Percentiles rank a stretch among this genome's conserved stretches.
Evolutionary conservation across 176 grass and related monocot species (phyloP).

Genomic region (Bolboschoenus planiculmis): DNA sequence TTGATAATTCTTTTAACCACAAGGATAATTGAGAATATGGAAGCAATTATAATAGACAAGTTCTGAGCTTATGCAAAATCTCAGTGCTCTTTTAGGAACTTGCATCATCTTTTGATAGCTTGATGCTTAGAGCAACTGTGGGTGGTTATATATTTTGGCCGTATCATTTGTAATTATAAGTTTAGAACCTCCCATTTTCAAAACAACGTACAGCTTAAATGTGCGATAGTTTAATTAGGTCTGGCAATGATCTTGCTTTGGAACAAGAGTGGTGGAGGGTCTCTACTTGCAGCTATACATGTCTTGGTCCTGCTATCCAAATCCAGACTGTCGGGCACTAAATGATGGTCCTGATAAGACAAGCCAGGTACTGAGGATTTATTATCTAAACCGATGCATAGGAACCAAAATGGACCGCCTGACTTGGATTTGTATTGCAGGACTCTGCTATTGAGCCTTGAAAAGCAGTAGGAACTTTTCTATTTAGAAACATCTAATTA

Average conservation of each 20-base stretch:
- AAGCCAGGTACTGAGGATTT: background rate
- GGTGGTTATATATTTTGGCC: background rate
- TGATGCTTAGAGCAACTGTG: background rate
- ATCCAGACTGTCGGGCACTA: background rate
- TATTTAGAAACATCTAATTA: background rate
- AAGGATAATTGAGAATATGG: background rate
- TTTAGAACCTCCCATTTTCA: background rate
- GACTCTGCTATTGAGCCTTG: background rate
- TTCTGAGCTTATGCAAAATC: background rate
- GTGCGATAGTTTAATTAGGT: background rate
- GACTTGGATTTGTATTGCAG: background rate
- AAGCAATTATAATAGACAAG: background rate
- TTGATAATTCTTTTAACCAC: background rate
- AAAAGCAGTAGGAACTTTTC: background rate
- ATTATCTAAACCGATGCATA: background rate
- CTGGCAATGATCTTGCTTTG: background rate
- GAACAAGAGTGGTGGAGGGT: background rate
- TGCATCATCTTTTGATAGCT: too few relatives aligned
- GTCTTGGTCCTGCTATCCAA: background rate
- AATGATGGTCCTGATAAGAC: background rate
- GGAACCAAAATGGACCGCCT: background rate
- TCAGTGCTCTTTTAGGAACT: background rate
- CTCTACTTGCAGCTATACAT: background rate
- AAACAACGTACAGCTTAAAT: background rate
- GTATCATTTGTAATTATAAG: background rate